Evolutionary conservation across 2,329 filamentous ascomycete genomes (phyloP).

Genomic region (Sporothrix pallida): DNA sequence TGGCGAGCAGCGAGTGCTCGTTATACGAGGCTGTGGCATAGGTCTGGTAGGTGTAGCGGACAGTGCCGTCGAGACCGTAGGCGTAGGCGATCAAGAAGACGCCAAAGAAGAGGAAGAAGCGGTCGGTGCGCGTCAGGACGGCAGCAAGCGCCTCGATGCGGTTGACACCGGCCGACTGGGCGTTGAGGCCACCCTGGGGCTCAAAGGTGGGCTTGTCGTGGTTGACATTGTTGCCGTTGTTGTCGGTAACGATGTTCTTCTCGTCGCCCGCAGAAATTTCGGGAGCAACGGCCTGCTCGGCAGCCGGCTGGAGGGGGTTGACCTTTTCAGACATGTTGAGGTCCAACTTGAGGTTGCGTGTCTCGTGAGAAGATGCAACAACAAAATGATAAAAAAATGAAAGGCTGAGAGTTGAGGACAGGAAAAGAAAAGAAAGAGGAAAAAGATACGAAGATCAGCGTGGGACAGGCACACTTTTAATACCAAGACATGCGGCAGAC

Average conservation of each 20-base stretch:
- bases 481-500: neutral
- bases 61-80: slow-evolving; percentile 65
- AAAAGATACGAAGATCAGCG: neutral
- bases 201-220: neutral
- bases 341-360: neutral
- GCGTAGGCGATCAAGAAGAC: slow-evolving; percentile 69
- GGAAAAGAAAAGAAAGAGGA: neutral
- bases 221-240: neutral
- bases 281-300: neutral
- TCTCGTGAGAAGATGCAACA: neutral
- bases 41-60: slow-evolving; percentile 63
- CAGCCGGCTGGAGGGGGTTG: neutral
- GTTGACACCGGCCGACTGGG: slow-evolving; percentile 59
- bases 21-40: slow-evolving; percentile 57
- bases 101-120: slow-evolving; percentile 58
- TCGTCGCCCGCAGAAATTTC: neutral
- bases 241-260: too few relatives aligned
- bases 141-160: slow-evolving; percentile 63
- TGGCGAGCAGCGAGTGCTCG: slow-evolving; percentile 61
- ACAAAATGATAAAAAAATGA: neutral
- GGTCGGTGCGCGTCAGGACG: slow-evolving; percentile 59
- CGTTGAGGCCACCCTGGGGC: neutral
- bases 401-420: neutral
- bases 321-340: slow-evolving; percentile 6
- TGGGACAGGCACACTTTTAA: neutral